Evolutionary conservation across 2,329 filamentous ascomycete genomes (phyloP).

Genomic region (Penicillium crustosum): DNA sequence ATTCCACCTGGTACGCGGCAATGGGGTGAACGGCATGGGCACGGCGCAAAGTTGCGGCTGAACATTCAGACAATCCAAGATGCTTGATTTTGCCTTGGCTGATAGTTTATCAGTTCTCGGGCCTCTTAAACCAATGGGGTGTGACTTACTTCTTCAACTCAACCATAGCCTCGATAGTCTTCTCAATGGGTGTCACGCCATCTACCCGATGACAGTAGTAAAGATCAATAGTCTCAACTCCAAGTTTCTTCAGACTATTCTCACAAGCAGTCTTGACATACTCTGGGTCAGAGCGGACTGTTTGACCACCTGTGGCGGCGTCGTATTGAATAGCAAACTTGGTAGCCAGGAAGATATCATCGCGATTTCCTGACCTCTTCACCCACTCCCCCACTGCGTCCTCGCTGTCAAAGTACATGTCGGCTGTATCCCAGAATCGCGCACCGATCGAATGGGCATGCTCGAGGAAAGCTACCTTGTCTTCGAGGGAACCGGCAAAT

Average conservation of each 20-base stretch:
- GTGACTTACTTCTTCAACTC: constrained; percentile 41
- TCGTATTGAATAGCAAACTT: constrained; percentile 35
- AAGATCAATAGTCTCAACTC: constrained; percentile 43
- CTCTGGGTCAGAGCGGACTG: constrained; percentile 38
- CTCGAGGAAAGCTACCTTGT: constrained; percentile 24
- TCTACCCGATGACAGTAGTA: constrained; percentile 49
- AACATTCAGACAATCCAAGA: constrained; percentile 49
- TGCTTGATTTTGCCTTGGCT: constrained; percentile 51
- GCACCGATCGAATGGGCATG: constrained; percentile 30
- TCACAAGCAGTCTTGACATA: constrained; percentile 39
- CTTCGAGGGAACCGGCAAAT: constrained; percentile 9
- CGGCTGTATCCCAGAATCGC: constrained; percentile 34
- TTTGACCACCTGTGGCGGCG: neutral
- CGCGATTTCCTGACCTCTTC: constrained; percentile 35
- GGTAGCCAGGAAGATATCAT: constrained; percentile 43
- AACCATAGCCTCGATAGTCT: constrained; percentile 46
- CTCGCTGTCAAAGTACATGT: constrained; percentile 33
- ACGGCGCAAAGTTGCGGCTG: constrained; percentile 46
- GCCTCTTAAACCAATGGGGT: neutral
- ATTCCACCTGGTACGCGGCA: constrained; percentile 51
- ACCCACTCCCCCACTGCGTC: constrained; percentile 40
- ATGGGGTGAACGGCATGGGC: constrained; percentile 48
- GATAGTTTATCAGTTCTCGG: neutral
- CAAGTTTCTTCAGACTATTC: constrained; percentile 38
- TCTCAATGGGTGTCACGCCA: constrained; percentile 45